Evolutionary conservation across 495 filamentous ascomycete species (phyloP).

Genomic region (Xylaria telfairii): DNA sequence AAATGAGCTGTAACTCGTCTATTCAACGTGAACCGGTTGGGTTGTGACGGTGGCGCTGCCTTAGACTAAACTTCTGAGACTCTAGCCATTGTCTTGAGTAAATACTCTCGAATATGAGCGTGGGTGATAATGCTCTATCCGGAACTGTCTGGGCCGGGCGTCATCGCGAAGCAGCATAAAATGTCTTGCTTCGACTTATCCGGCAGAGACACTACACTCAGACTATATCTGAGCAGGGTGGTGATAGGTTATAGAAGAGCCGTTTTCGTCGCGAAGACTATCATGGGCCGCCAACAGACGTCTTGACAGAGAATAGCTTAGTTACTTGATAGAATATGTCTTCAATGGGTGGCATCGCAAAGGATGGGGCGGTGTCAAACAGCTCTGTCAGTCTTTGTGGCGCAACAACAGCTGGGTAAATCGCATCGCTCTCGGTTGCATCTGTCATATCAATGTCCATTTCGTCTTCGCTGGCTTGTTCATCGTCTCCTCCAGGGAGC

Average conservation of each 20-base stretch:
- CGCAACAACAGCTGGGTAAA: constrained; percentile 60
- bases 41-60: too few species aligned
- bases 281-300: constrained; percentile 28
- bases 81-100: background rate
- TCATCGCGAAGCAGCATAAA: background rate
- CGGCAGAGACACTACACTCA: background rate
- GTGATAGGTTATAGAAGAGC: background rate
- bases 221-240: background rate
- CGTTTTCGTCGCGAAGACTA: background rate
- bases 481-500: constrained; percentile 50
- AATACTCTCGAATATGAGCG: background rate
- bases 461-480: constrained; percentile 52
- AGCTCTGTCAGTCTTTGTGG: constrained; percentile 72
- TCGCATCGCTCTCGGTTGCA: constrained; percentile 46
- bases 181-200: background rate
- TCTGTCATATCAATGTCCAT: constrained; percentile 47
- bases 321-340: constrained; percentile 81
- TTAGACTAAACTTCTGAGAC: background rate
- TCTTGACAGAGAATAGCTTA: constrained; percentile 60
- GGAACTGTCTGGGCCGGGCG: background rate
- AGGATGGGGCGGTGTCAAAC: constrained; percentile 75
- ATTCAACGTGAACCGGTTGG: too few species aligned
- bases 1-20: background rate
- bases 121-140: background rate
- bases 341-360: constrained; percentile 76